These are phyloP conservation scores for Myxozyma sirexii DNA, from an alignment of 805 yeast genomes.

Conservation along the genomic window DNA sequence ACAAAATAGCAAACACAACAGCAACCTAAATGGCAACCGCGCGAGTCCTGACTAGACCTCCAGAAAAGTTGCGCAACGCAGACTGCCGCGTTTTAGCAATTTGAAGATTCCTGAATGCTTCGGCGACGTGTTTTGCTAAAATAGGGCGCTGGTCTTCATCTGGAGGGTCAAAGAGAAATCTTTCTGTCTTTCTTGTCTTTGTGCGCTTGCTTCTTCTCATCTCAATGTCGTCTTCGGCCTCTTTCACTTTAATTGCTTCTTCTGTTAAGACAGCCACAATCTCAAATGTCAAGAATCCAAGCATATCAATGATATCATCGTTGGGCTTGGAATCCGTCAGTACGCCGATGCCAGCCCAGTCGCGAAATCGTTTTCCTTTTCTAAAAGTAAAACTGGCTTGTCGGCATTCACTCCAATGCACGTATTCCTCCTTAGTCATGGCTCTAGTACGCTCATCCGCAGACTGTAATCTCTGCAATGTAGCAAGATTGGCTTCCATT, in stretches of 20 bases:
- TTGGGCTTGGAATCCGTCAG: conserved; percentile 88
- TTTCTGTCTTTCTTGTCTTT: conserved; percentile 53
- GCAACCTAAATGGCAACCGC: conserved; percentile 51
- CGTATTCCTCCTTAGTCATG: conserved; percentile 97
- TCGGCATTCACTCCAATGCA: conserved; percentile 98
- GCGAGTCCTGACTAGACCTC: conserved; percentile 60
- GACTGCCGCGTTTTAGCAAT: conserved; percentile 56
- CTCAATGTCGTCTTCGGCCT: conserved; percentile 59
- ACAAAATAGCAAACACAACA: background rate
- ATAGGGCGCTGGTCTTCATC: conserved; percentile 81
- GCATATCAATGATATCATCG: conserved; percentile 93
- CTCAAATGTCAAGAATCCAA: conserved; percentile 94
- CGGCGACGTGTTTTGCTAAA: conserved; percentile 76
- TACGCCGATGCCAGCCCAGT: conserved; percentile 89
- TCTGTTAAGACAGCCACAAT: conserved; percentile 94
- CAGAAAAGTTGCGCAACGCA: conserved; percentile 71
- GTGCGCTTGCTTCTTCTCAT: conserved; percentile 44
- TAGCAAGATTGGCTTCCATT: conserved; percentile 82
- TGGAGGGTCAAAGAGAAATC: conserved; percentile 79
- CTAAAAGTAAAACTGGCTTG: conserved; percentile 96
- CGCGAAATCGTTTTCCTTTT: conserved; percentile 90
- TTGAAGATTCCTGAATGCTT: conserved; percentile 86
- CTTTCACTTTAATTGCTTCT: conserved; percentile 80
- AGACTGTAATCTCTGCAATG: conserved; percentile 81
- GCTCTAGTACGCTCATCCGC: conserved; percentile 92